Base-by-base conservation (phyloP, 768 basidiomycete genomes). In the Aureoboletus auriporus region DNA sequence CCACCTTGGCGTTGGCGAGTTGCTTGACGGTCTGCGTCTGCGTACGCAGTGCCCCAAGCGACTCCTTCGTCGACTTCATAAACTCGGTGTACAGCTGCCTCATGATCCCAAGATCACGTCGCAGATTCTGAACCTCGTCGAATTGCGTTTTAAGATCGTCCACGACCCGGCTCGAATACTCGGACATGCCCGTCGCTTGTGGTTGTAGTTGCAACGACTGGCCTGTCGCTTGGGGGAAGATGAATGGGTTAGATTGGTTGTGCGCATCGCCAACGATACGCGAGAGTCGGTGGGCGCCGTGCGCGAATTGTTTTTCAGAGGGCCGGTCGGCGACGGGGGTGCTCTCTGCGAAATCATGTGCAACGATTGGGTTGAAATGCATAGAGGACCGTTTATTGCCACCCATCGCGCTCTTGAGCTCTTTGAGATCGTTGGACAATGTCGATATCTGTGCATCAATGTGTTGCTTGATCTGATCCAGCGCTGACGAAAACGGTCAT, bases 391-490 rank as follows among this genome's bases (percentile, higher is more conserved):
- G 77, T 26, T 78, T 74, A 52, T 71, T 76, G 46, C 68, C 75
- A 23, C 75, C 64, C 33, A 98, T 82, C 3, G 77, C 73, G 3
- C 75, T 72, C 59, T 83, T 85, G 57, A 98, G 78, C 36, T 98
- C 94, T 56, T 93, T 92, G 68, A 97, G 79, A 50, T 98, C 93
- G 54, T 86, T 85, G 28, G 90, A 83, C 14, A 99, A 72, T 0
- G 72, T 73, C 0, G 89, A 83, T 52, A 99, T 94, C 59, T 95
- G 93, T 2, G 82, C 61, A 61, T 99, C 95, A 56, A 99, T 94
- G 64, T 99, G 95, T 61, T 97, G 93, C 65, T 95, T 97, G 67
- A 99, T 95, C 65, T 98, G 95, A 68, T 99, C 94, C 46, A 98
- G 83, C 20, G 93, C 95, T 99, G 58, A 16, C 33, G 12, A 12